phyloP scores from a whole-genome alignment of 106 monocot genomes.

The Xerophyta viscosa region DNA sequence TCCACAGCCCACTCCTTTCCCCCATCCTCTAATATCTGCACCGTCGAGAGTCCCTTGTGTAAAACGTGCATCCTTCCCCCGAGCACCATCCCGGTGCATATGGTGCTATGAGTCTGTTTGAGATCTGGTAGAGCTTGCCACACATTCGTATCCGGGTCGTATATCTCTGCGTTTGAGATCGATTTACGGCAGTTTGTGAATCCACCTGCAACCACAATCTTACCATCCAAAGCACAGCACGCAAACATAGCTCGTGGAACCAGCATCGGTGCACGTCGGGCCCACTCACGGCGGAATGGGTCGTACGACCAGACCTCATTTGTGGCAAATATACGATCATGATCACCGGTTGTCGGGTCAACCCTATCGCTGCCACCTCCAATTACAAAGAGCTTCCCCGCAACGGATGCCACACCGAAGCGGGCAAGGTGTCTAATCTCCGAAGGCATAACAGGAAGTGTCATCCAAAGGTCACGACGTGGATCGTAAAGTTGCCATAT shows the following conservation, averaged over 20 bases:
- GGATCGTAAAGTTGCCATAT: slow-evolving; percentile 93
- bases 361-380: slow-evolving; percentile 89
- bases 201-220: slow-evolving; percentile 85
- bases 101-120: slow-evolving; percentile 59
- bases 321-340: slow-evolving; percentile 83
- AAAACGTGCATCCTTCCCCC: slow-evolving; percentile 80
- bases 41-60: slow-evolving; percentile 78
- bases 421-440: slow-evolving; percentile 82
- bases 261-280: slow-evolving; percentile 49
- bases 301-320: slow-evolving; percentile 93
- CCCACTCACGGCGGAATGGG: slow-evolving; percentile 43
- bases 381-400: slow-evolving; percentile 82
- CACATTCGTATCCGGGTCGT: slow-evolving; percentile 51
- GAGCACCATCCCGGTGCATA: slow-evolving; percentile 73
- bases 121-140: slow-evolving; percentile 84
- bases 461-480: slow-evolving; percentile 63
- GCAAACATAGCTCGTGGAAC: slow-evolving; percentile 91
- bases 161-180: slow-evolving; percentile 75
- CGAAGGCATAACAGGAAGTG: slow-evolving; percentile 77
- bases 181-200: slow-evolving; percentile 83
- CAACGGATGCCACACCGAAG: slow-evolving; percentile 70
- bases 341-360: slow-evolving; percentile 82
- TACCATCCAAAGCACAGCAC: slow-evolving; percentile 69
- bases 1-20: slow-evolving; percentile 41
- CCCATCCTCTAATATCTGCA: slow-evolving; percentile 69